Percentiles rank a stretch among this genome's conserved stretches.
These are phyloP conservation scores for Hymenoscyphus occultus DNA, from an alignment of 2,329 filamentous ascomycete species.

Conservation along the genomic window DNA sequence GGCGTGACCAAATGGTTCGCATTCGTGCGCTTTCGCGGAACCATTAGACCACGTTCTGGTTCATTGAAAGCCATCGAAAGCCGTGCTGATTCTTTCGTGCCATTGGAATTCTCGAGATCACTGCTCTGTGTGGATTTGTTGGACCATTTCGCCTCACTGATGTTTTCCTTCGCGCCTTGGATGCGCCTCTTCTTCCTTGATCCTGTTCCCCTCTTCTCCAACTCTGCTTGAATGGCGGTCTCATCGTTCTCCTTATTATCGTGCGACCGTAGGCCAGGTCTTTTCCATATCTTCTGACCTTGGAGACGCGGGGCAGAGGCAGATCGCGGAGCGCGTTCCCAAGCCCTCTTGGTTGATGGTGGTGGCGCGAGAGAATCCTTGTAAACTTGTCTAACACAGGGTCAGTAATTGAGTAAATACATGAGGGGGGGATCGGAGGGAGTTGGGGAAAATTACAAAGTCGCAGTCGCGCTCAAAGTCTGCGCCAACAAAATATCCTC, in stretches of 20 bases:
- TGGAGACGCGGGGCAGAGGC: conserved; percentile 34
- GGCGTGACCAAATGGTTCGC: conserved; percentile 35
- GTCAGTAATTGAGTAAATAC: background rate
- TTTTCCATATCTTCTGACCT: conserved; percentile 38
- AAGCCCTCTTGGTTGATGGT: conserved; percentile 23
- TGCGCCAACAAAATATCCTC: conserved; percentile 12
- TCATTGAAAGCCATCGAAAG: conserved; percentile 7
- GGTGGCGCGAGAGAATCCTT: conserved; percentile 32
- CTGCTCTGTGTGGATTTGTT: conserved; percentile 10
- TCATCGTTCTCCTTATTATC: conserved; percentile 28
- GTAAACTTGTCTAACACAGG: conserved; percentile 30
- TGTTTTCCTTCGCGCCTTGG: conserved; percentile 34
- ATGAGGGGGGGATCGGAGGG: background rate
- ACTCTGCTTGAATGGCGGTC: conserved; percentile 32
- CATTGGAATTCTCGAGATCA: background rate
- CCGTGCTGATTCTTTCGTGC: conserved; percentile 11
- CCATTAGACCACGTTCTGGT: conserved; percentile 24
- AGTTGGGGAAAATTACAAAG: conserved; percentile 21
- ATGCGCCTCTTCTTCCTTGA: conserved; percentile 39
- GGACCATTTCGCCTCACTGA: conserved; percentile 36
- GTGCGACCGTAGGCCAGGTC: conserved; percentile 15
- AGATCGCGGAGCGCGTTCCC: conserved; percentile 34
- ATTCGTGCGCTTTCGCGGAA: conserved; percentile 36
- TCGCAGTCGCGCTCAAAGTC: conserved; percentile 20
- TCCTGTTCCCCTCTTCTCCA: conserved; percentile 36